phyloP scores from a whole-genome alignment of 2,329 filamentous ascomycete species.

The Colletotrichum lentis region DNA sequence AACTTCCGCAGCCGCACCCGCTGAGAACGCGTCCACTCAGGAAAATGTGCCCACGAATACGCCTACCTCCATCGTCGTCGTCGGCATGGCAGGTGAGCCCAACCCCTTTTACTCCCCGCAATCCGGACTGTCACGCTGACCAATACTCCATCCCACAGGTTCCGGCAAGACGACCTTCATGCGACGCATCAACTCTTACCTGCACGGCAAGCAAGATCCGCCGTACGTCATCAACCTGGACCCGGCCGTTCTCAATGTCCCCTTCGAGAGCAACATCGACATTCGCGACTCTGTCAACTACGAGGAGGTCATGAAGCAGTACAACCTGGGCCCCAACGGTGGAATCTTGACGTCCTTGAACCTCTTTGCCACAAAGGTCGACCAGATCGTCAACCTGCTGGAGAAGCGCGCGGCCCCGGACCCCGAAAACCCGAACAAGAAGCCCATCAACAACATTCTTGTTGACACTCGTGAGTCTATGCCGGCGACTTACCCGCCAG shows the following conservation, averaged over 20 bases:
- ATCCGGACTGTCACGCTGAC: slow-evolving; percentile 21
- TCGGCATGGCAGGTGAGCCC: slow-evolving; percentile 87
- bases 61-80: slow-evolving; percentile 86
- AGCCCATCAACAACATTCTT: slow-evolving; percentile 81
- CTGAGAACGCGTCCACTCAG: slow-evolving; percentile 47
- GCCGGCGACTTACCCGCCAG: neutral
- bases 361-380: slow-evolving; percentile 96
- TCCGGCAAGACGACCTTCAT: slow-evolving; percentile 99
- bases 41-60: slow-evolving; percentile 48
- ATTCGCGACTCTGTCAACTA: slow-evolving; percentile 99
- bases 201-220: slow-evolving; percentile 80
- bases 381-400: slow-evolving; percentile 87
- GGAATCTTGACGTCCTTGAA: slow-evolving; percentile 96
- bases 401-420: slow-evolving; percentile 84
- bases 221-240: slow-evolving; percentile 98
- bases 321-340: slow-evolving; percentile 95
- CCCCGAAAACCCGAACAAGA: slow-evolving; percentile 65
- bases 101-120: slow-evolving; percentile 11
- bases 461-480: slow-evolving; percentile 76
- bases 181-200: slow-evolving; percentile 94
- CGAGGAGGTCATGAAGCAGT: slow-evolving; percentile 99
- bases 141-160: slow-evolving; percentile 57
- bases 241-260: slow-evolving; percentile 89
- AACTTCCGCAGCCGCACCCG: slow-evolving; percentile 40
- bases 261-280: slow-evolving; percentile 97